These are phyloP conservation scores for Grigorovia jiainica DNA, from an alignment of 805 yeast genomes.

Conservation along the genomic window DNA sequence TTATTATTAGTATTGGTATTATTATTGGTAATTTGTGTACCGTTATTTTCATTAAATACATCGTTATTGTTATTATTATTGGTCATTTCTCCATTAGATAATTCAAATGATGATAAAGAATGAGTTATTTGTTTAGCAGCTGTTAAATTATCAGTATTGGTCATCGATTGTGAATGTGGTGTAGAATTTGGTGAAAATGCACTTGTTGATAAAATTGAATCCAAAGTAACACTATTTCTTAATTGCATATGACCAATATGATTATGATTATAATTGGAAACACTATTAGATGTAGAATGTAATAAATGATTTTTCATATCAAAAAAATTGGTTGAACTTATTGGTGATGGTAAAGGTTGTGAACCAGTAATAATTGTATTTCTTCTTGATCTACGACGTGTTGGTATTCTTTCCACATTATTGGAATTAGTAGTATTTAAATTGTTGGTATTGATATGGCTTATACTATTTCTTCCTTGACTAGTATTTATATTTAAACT, in stretches of 20 bases:
- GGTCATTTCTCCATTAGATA: constrained; percentile 11
- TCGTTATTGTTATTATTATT: background rate
- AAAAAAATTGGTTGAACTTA: constrained; percentile 41
- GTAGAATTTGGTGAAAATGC: background rate
- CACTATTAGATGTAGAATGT: constrained; percentile 7
- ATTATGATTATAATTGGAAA: constrained; percentile 1
- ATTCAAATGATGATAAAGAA: constrained; percentile 33
- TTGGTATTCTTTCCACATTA: constrained; percentile 11
- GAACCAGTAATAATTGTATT: constrained; percentile 80
- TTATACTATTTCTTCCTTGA: background rate
- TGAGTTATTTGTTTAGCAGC: constrained; percentile 20
- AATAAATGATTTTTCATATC: constrained; percentile 26
- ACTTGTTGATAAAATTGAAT: constrained; percentile 2
- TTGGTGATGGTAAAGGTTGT: constrained; percentile 86
- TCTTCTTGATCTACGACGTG: constrained; percentile 45
- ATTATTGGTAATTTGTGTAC: background rate
- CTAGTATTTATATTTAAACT: background rate
- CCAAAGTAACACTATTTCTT: constrained; percentile 1
- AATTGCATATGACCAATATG: background rate
- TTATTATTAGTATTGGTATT: background rate
- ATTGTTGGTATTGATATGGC: background rate
- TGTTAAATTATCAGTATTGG: constrained; percentile 1
- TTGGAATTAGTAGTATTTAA: constrained; percentile 4
- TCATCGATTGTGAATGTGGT: background rate
- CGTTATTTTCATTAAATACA: background rate